These are phyloP conservation scores for Cytospora paraplurivora DNA, from an alignment of 2,329 filamentous ascomycete genomes.

Conservation along the genomic window DNA sequence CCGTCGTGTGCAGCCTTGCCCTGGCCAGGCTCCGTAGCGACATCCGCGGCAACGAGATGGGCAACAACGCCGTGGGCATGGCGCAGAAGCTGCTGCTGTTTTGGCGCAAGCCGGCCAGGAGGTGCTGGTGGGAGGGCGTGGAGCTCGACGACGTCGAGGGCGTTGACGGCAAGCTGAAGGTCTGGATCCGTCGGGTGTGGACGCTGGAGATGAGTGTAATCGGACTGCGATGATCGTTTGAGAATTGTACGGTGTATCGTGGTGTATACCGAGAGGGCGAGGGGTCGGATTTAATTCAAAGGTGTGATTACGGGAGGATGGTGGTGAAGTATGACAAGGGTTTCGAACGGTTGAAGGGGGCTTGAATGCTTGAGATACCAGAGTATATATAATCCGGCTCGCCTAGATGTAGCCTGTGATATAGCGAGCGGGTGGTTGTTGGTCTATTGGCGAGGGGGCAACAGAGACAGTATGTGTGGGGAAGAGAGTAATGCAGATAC, in stretches of 20 bases:
- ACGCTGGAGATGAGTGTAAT: conserved; percentile 98
- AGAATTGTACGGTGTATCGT: neutral
- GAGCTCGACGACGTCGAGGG: conserved; percentile 88
- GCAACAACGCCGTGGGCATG: conserved; percentile 88
- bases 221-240: conserved; percentile 64
- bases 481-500: conserved; percentile 28
- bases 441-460: conserved; percentile 1
- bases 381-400: conserved; percentile 22
- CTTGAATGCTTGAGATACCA: conserved; percentile 19
- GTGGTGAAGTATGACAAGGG: neutral
- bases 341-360: neutral
- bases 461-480: neutral
- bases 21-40: conserved; percentile 91
- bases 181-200: conserved; percentile 98
- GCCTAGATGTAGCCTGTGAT: conserved; percentile 11
- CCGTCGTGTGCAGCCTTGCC: conserved; percentile 94
- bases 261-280: neutral
- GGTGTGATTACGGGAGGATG: neutral
- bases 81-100: conserved; percentile 96
- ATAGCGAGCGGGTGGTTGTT: conserved; percentile 15
- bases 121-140: conserved; percentile 99
- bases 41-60: conserved; percentile 75
- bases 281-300: neutral
- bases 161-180: conserved; percentile 88
- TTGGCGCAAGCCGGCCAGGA: conserved; percentile 93